Base-by-base conservation (phyloP, 1,284 basidiomycete genomes). In the Puccinia polysora region DNA sequence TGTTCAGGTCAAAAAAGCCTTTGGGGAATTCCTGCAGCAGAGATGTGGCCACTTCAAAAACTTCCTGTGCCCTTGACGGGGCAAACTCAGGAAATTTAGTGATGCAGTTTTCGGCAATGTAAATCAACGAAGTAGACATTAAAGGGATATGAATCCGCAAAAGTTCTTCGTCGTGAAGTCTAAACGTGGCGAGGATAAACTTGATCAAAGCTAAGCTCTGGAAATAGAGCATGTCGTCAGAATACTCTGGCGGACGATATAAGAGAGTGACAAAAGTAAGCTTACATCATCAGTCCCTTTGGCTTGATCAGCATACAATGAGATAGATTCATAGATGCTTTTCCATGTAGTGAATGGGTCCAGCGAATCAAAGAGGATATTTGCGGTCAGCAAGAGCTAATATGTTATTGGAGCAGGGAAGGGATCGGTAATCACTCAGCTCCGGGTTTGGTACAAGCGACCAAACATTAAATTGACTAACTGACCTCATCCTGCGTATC, bases 321-420 rank as follows among this genome's bases (percentile, higher is more conserved):
- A 62, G 20, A 81, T 80, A 2, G 84, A 81, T 20, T 80, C 78
- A 62, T 90, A 84, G 0, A 97, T 79, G 49, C 87, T 84, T 75
- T 86, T 89, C 91, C 94, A 98, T 1, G 93, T 82, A 38, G 93
- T 83, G 72, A 86, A 86, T 0, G 93, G 93, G 75, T 99, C 96
- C 8, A 94, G 85, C 6, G 91, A 89, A 78, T 97, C 94, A 76
- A 96, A 94, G 0, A 99, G 83, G 18, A 91, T 91, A 74, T 86
- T 88, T 0, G 90, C 92, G 0, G 92, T 94, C 81, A 90, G 88
- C 25, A 84, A 82, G 34, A 94, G 81, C 87, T 96, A 77, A 18
- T 74, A 12, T 10, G 18, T 56, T 32, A 56, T n/a, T 25, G 1
- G 23, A 25, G 25, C 8, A 60, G 23, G 28, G 10, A 47, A 34